A percentile compares a stretch with the other conserved stretches of the same genome.
Evolutionary conservation across 1,139 yeast genomes (phyloP).

Genomic region (Candida glucosophila): DNA sequence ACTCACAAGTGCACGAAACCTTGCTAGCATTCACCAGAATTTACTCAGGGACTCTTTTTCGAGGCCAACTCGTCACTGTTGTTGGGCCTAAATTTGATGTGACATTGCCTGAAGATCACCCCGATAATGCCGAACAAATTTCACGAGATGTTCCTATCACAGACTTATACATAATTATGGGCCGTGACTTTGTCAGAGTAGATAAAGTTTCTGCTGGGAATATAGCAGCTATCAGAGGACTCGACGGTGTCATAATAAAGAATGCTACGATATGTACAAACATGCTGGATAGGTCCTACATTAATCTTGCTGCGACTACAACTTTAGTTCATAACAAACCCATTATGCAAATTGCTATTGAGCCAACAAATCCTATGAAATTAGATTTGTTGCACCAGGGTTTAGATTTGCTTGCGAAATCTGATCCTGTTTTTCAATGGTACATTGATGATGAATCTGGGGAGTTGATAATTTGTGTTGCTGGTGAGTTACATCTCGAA

Average conservation of each 20-base stretch:
- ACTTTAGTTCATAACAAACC: constrained; percentile 62
- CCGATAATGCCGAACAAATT: constrained; percentile 34
- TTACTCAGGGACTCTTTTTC: constrained; percentile 71
- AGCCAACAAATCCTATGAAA: constrained; percentile 81
- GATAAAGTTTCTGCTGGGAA: constrained; percentile 88
- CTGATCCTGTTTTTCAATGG: constrained; percentile 91
- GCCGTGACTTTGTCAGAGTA: constrained; percentile 74
- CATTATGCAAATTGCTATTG: constrained; percentile 88
- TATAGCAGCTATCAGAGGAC: constrained; percentile 89
- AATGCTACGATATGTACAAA: constrained; percentile 68
- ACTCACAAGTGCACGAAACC: no score
- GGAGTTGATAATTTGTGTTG: constrained; percentile 84
- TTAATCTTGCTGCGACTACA: constrained; percentile 57
- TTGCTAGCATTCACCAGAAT: constrained; percentile 84
- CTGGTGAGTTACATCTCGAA: constrained; percentile 93
- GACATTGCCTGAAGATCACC: constrained; percentile 43
- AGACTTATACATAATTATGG: constrained; percentile 81
- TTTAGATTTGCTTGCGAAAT: constrained; percentile 65
- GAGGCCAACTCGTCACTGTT: constrained; percentile 68
- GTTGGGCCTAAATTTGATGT: constrained; percentile 89
- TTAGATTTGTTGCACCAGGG: constrained; percentile 73
- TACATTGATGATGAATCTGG: constrained; percentile 77
- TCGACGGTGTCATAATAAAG: constrained; percentile 74
- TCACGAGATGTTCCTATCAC: constrained; percentile 41
- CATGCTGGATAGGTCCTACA: constrained; percentile 45